Evolutionary conservation across 192 early-diverging fungal genomes (phyloP).

Genomic region (Podila epicladia): DNA sequence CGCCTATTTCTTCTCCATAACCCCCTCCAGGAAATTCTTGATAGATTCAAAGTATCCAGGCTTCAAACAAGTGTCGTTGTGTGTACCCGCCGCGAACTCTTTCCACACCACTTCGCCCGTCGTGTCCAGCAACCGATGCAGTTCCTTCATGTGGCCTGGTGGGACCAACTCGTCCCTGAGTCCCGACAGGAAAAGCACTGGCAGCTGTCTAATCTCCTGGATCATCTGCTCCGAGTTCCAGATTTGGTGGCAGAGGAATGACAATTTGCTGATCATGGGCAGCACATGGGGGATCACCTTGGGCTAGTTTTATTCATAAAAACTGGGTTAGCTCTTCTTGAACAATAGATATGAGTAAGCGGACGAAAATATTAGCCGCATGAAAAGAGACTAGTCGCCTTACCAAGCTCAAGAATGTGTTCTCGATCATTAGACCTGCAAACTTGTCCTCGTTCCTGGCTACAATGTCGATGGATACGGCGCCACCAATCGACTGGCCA

Average conservation of each 20-base stretch:
- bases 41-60: constrained; percentile 87
- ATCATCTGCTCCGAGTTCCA: constrained; percentile 88
- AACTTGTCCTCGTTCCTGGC: constrained; percentile 80
- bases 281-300: constrained; percentile 89
- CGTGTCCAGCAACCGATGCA: constrained; percentile 73
- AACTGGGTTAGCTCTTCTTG: too few relatives aligned
- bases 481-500: constrained; percentile 97
- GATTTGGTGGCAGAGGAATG: constrained; percentile 88
- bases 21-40: constrained; percentile 56
- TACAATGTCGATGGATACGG: constrained; percentile 91
- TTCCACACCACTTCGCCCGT: constrained; percentile 58
- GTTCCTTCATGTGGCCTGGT: constrained; percentile 82
- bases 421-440: constrained; percentile 89
- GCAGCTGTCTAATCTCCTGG: constrained; percentile 67
- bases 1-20: constrained; percentile 28
- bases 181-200: constrained; percentile 87
- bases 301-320: constrained; percentile 56
- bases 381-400: too few relatives aligned
- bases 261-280: constrained; percentile 74
- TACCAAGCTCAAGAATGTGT: constrained; percentile 92
- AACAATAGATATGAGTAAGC: background rate
- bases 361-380: background rate
- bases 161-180: constrained; percentile 89
- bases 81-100: constrained; percentile 82
- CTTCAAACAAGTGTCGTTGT: constrained; percentile 93